A percentile compares a stretch with the other conserved stretches of the same genome.
These are phyloP conservation scores for Lepiota venenata DNA, from an alignment of 768 basidiomycete genomes.

Conservation along the genomic window DNA sequence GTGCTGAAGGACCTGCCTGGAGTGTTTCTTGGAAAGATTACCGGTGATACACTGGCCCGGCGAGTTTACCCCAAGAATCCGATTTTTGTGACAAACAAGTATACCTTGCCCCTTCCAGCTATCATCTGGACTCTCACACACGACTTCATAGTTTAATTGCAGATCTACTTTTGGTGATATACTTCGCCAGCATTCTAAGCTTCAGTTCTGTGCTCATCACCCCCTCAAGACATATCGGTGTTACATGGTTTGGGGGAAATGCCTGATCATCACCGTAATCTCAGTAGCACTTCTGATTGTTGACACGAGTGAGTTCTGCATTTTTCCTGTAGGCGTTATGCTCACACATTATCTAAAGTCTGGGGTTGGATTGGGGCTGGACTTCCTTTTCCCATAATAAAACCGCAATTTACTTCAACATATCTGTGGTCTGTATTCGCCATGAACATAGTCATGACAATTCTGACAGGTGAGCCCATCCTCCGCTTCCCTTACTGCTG, in stretches of 20 bases:
- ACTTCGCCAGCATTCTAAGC: no score
- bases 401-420: constrained; percentile 3
- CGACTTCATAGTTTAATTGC: constrained; percentile 5
- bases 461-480: constrained; percentile 7
- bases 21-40: not conserved
- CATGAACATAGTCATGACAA: constrained; percentile 11
- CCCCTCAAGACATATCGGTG: constrained; percentile 12
- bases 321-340: no score
- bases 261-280: constrained; percentile 6
- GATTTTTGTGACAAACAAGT: constrained; percentile 13
- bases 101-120: not conserved
- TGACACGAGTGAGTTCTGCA: constrained; percentile 8
- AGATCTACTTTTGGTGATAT: constrained; percentile 10
- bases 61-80: constrained; percentile 10
- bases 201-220: not conserved
- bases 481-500: no score
- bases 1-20: not conserved
- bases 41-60: not conserved
- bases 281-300: constrained; percentile 10
- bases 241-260: constrained; percentile 14
- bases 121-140: not conserved
- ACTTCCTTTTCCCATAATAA: not conserved
- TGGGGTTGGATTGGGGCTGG: constrained; percentile 12
- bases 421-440: constrained; percentile 14
- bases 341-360: not conserved